phyloP scores from a whole-genome alignment of 108 stramenopile species.

The Nannochloropsis gaditana region DNA sequence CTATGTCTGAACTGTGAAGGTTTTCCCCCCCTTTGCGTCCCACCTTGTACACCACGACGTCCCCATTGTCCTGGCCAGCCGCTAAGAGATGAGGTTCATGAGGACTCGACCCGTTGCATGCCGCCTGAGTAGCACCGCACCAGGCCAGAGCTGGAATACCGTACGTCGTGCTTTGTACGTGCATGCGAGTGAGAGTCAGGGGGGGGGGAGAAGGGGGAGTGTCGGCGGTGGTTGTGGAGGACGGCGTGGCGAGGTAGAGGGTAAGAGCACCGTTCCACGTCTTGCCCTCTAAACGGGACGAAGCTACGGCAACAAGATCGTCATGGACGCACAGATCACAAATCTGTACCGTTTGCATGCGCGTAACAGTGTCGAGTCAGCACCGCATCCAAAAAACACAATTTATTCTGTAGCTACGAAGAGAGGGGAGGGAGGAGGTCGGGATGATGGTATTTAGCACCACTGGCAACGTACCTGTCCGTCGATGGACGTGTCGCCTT shows the following conservation, averaged over 20 bases:
- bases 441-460: too few species aligned
- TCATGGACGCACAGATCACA: too few species aligned
- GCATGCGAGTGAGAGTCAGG: not conserved
- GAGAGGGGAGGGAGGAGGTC: too few species aligned
- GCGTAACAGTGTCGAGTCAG: too few species aligned
- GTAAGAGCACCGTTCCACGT: not conserved
- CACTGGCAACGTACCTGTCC: not conserved
- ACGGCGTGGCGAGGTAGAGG: not conserved
- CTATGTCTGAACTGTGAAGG: too few species aligned
- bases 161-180: not conserved
- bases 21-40: too few species aligned
- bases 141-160: not conserved
- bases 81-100: not conserved
- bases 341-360: too few species aligned
- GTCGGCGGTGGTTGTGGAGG: too few species aligned
- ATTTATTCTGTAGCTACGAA: too few species aligned
- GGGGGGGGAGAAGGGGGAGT: not conserved
- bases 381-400: too few species aligned
- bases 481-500: not conserved
- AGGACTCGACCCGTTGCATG: too few species aligned
- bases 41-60: not conserved
- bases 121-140: not conserved
- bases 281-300: not conserved
- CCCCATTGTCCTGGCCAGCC: not conserved
- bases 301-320: not conserved